Evolutionary conservation across 148 eudicot species (phyloP), one percentile per base, ranked within the genome.

Genomic region (Heliamphora exappendiculata): DNA sequence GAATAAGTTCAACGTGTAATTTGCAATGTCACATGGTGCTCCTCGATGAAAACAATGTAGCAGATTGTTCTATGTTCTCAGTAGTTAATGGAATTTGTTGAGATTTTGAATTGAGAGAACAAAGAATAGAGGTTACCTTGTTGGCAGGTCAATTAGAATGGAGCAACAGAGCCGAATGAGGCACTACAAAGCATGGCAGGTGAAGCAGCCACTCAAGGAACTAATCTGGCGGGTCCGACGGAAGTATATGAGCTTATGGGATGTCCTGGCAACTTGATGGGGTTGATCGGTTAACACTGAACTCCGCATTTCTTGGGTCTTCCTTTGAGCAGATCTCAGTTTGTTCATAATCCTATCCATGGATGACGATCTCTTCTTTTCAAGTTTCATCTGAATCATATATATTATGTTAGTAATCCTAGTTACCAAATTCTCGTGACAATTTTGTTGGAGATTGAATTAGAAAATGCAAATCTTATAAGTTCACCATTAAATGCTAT

Each of bases 361-460:
- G 67, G 99, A 95, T 71, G 94, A 90, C 28, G 97, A 93, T 81
- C 99, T 88, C 84, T 91, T 95, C 87, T 95, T 95, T 78, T 95
- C 99, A 73, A 95, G 80, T 79, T 92, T 95, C 96, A 95, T 87
- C 99, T 95, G 86, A 78, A 83, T 36, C 69, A 79, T 45, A 78
- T 33, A 74, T 76, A 42, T 49, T 50, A 66, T 55, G 63, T 70
- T 31, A 78, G 78, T 58, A 53, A 34, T 28, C 64, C 26, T 54
- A 63, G 33, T 47, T 41, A 16, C 55, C 70, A 45, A 75, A 47
- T 13, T 22, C 57, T 49, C 36, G 3, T 1, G 55, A 24, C 22
- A n/a, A 62, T 31, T 57, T 17, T 16, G 50, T 58, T 14, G 51
- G 9, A 42, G 47, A 14, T 34, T 5, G 67, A 12, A n/a, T 60